Evolutionary conservation across 208 protist species (phyloP), one percentile per base, ranked within the genome.

Genomic region (Lotmaria passim): DNA sequence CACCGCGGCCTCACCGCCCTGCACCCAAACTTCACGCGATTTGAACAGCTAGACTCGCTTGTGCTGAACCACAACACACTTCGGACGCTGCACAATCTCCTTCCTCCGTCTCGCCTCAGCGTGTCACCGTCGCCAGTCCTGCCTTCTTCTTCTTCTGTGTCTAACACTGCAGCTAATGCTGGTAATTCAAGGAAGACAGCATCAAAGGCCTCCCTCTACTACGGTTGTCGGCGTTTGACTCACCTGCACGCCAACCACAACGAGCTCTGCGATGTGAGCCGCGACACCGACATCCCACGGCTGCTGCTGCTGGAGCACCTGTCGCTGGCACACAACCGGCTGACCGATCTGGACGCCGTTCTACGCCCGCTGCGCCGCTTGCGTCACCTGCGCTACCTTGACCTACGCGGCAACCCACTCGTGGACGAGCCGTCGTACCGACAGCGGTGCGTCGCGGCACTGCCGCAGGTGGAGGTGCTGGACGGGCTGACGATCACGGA

Each of bases 371-470:
- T 96, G 43, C 55, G 57, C 64, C 81, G 65, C 2, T 73, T 96
- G 43, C 78, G 65, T n/a, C 70, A 56, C 11, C 73, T 96, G 23
- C 63, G 58, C 15, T 81, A 79, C 55, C 69, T 96, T 0, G 86
- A 91, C 67, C 74, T 96, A 31, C 77, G 72, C 38, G 79, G 75
- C 39, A 96, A 96, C 64, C 90, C 90, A 0, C 30, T 93, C 17
- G 81, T 71, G 2, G 86, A 86, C 23, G 85, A 90, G 43, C 61
- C 79, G 31, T 56, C 60, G 38, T 96, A 96, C 66, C 85, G 90
- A n/a, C 67, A 71, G 43, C 85, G 70, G 44, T 61, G 92, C 15
- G 73, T 96, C 24, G 53, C 64, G 19, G 71, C 78, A 14, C 79
- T 90, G 17, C 91, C 88, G 8, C 79, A 90, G 62, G 39, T 94